Evolutionary conservation across 2,329 filamentous ascomycete species (phyloP).

Genomic region (Neofusicoccum sp.): DNA sequence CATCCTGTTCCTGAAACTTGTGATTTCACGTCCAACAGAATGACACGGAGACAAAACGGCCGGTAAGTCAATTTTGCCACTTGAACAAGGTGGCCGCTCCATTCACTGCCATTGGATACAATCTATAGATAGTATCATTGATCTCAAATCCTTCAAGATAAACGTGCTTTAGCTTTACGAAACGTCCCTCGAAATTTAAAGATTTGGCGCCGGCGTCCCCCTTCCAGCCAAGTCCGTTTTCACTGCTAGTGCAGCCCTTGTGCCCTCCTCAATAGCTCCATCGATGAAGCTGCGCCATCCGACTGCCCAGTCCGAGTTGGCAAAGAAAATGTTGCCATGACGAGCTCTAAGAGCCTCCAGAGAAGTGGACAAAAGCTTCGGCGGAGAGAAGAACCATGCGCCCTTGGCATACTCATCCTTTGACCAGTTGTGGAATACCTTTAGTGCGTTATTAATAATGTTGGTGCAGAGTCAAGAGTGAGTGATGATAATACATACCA

Average conservation of each 20-base stretch:
- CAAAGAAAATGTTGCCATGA: constrained; percentile 48
- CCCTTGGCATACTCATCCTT: constrained; percentile 50
- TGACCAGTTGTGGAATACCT: constrained; percentile 51
- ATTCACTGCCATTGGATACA: too few relatives aligned
- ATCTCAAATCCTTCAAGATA: too few relatives aligned
- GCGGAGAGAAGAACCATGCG: constrained; percentile 44
- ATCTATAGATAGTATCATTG: too few relatives aligned
- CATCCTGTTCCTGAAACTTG: too few relatives aligned
- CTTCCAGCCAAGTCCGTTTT: constrained; percentile 18
- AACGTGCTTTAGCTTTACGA: too few relatives aligned
- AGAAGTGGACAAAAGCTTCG: constrained; percentile 39
- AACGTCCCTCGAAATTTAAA: too few relatives aligned
- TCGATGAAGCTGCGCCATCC: constrained; percentile 54
- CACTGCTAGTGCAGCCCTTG: constrained; percentile 35
- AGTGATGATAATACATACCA: not conserved
- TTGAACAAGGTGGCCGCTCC: too few relatives aligned
- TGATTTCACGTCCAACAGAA: too few relatives aligned
- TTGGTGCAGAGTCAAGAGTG: too few relatives aligned
- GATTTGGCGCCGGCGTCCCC: not conserved
- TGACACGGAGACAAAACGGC: too few relatives aligned
- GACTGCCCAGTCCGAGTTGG: constrained; percentile 50
- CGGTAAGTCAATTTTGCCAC: too few relatives aligned
- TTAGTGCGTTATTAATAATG: not conserved
- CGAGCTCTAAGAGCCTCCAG: constrained; percentile 41
- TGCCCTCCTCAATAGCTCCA: constrained; percentile 50